Evolutionary conservation across 2,329 filamentous ascomycete genomes (phyloP), one percentile per base, ranked within the genome.

Genomic region (Ascocoryne sarcoides): DNA sequence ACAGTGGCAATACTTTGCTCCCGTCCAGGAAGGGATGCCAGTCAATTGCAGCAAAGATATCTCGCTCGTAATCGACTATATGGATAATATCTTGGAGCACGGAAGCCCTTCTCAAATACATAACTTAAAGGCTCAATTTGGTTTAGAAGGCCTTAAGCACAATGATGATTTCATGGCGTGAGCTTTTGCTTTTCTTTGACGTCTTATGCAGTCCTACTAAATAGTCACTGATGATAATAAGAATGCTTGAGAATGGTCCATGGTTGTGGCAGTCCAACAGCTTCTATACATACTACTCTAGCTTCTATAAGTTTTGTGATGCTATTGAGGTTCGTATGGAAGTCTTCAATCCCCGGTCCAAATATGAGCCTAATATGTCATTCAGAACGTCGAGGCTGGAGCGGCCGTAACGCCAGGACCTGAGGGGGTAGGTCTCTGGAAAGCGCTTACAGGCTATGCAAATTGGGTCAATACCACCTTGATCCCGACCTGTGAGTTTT

Each of bases 21-120:
- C 73, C 0, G 63, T 77, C n/a, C 68, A 73, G 51, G 51, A 70
- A 21, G 74, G 72, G 5, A 76, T 78, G 71, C 66, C 75, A 4
- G 55, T 63, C 49, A 79, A 79, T 56, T 79, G 75, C 60, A 75
- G 68, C 53, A 60, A 52, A 2, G 73, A 76, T 51, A 58, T 76
- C 20, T 56, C 62, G 1, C 60, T 63, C 3, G 71, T 79, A 14
- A 62, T 76, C 28, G 64, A 71, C 7, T 60, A 78, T 47, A 62
- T 78, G n/a, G 74, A 79, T 53, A 60, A 57, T 38, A 62, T 70
- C 18, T 60, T 66, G 15, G 54, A 58, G 16, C 60, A 63, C 20
- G 68, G 69, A 12, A 66, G 62, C 2, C 57, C 57, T 8, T 59
- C 61, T 7, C 62, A 68, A 36, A 57, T 69, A 26, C 48, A 59